Conservation (phyloP, 148 eudicot genomes). For the Vaccinium myrtillus region DNA sequence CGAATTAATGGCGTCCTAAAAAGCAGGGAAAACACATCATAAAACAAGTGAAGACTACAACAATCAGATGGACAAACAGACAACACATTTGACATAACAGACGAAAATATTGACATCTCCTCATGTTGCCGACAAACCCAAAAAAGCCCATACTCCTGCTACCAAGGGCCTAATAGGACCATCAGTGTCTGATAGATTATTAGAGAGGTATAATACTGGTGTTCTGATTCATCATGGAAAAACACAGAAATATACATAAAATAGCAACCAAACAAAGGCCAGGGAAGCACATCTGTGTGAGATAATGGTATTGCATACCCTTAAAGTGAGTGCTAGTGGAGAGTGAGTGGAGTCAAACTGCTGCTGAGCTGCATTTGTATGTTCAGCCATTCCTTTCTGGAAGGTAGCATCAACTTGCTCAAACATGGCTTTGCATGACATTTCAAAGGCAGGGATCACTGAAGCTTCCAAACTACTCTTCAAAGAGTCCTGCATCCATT, state of each 20-base stretch:
- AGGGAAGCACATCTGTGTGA: neutral
- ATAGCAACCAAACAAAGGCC: neutral
- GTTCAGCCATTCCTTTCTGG: slow-evolving; percentile 89
- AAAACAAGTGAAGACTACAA: neutral
- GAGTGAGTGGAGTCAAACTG: slow-evolving; percentile 76
- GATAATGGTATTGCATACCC: slow-evolving; percentile 44
- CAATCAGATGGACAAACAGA: slow-evolving; percentile 15
- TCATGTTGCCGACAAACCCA: neutral
- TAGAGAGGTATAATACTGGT: neutral
- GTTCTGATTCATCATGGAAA: neutral
- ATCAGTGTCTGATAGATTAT: neutral
- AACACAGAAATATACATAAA: neutral
- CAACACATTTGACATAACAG: neutral
- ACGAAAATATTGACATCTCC: neutral
- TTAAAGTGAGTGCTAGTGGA: slow-evolving; percentile 65
- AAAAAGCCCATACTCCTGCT: neutral
- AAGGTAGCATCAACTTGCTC: slow-evolving; percentile 91
- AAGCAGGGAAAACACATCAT: neutral
- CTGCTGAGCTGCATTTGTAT: slow-evolving; percentile 61
- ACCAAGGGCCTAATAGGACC: neutral
- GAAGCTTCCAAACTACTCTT: slow-evolving; percentile 75
- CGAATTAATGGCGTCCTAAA: slow-evolving; percentile 80
- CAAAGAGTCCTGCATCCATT: slow-evolving; percentile 64
- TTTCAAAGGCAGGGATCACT: slow-evolving; percentile 85
- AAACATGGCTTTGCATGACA: slow-evolving; percentile 91